These are phyloP conservation scores for Diaporthe capsici DNA, from an alignment of 2,329 filamentous ascomycete species.

Conservation along the genomic window DNA sequence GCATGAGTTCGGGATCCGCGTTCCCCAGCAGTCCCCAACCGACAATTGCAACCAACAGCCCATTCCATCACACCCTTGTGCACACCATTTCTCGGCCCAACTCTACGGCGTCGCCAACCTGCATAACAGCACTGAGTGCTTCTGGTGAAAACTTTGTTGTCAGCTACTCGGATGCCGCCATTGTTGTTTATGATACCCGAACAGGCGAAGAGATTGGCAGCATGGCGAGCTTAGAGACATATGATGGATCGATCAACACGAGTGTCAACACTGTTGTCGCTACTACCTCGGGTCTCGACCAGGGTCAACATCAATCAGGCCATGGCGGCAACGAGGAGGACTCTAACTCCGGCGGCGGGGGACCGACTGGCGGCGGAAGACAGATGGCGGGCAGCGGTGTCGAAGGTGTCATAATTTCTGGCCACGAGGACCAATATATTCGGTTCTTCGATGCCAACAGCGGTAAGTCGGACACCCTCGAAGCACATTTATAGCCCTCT, in stretches of 20 bases:
- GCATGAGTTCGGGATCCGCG: conserved; percentile 93
- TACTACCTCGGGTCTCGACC: conserved; percentile 86
- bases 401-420: conserved; percentile 94
- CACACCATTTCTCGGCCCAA: conserved; percentile 85
- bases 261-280: conserved; percentile 94
- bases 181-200: conserved; percentile 92
- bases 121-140: conserved; percentile 88
- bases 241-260: conserved; percentile 82
- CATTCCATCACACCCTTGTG: conserved; percentile 89
- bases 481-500: too few relatives aligned
- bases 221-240: conserved; percentile 96
- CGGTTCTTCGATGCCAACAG: conserved; percentile 99
- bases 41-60: conserved; percentile 85
- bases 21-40: conserved; percentile 93
- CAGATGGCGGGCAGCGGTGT: conserved; percentile 80
- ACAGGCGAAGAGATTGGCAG: conserved; percentile 91
- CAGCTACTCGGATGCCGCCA: conserved; percentile 89
- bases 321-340: conserved; percentile 78
- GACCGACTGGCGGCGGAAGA: conserved; percentile 81
- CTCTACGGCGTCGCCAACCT: conserved; percentile 83
- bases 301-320: conserved; percentile 63
- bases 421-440: conserved; percentile 96
- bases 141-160: conserved; percentile 93
- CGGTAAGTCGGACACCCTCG: conserved; percentile 73
- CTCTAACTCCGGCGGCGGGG: conserved; percentile 72